Evolutionary conservation across 2,329 filamentous ascomycete species (phyloP).

Genomic region (Aspergillus intermedius): DNA sequence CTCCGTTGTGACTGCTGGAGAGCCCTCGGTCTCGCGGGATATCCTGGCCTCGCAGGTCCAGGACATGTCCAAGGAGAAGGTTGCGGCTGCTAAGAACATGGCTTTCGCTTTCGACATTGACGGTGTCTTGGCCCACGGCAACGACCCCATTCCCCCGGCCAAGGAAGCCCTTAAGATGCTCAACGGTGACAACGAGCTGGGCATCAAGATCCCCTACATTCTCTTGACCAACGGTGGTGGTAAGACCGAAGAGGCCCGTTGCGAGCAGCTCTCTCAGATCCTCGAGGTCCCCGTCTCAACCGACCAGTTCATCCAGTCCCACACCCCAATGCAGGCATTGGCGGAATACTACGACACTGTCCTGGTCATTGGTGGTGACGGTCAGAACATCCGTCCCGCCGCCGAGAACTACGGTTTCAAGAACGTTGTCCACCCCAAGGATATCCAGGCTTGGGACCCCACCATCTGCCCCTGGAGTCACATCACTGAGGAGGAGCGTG

Average conservation of each 20-base stretch:
- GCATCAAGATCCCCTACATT: constrained; percentile 71
- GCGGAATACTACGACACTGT: constrained; percentile 72
- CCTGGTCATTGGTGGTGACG: constrained; percentile 68
- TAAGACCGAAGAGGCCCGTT: constrained; percentile 60
- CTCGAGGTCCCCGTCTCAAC: constrained; percentile 59
- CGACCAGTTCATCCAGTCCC: constrained; percentile 71
- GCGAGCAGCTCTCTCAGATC: constrained; percentile 61
- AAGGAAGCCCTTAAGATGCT: constrained; percentile 61
- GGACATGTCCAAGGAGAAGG: constrained; percentile 60
- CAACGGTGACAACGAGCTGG: constrained; percentile 69
- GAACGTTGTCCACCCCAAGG: constrained; percentile 66
- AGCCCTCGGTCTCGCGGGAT: constrained; percentile 54
- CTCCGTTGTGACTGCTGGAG: constrained; percentile 47
- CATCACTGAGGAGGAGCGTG: constrained; percentile 62
- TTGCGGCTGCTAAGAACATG: constrained; percentile 67
- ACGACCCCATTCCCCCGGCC: constrained; percentile 63
- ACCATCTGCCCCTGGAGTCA: constrained; percentile 62
- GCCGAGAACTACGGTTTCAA: constrained; percentile 69
- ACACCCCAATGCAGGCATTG: constrained; percentile 70
- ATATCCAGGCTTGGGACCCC: constrained; percentile 64
- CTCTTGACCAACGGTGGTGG: constrained; percentile 70
- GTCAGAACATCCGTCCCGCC: constrained; percentile 66
- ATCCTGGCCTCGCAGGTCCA: constrained; percentile 66
- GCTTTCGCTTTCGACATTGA: constrained; percentile 67
- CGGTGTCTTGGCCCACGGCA: constrained; percentile 68